Evolutionary conservation across 1,284 basidiomycete genomes (phyloP).

Genomic region (Prillingera fragicola): DNA sequence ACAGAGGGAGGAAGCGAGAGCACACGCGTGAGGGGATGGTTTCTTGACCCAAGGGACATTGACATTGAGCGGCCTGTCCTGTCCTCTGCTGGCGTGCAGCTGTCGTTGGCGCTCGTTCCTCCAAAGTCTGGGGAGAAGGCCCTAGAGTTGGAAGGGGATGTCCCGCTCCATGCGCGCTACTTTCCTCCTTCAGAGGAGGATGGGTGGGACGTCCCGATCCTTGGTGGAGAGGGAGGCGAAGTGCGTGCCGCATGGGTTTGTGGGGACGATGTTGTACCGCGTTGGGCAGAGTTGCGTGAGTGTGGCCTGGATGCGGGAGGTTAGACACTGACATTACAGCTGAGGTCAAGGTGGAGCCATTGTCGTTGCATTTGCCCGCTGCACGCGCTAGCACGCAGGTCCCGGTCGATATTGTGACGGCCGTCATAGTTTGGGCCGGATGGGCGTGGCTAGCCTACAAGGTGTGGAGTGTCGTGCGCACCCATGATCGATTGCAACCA

Average conservation of each 20-base stretch:
- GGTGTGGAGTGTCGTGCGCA: not conserved
- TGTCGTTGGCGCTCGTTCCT: not conserved
- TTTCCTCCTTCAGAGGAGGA: conserved; percentile 16
- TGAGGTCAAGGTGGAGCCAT: not conserved
- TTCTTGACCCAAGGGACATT: conserved; percentile 14
- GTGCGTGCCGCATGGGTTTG: not conserved
- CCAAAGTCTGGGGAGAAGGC: no score
- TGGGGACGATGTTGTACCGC: not conserved
- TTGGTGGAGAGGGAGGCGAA: not conserved
- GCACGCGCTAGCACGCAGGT: conserved; percentile 2
- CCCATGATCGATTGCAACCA: not conserved
- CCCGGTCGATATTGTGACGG: conserved; percentile 7
- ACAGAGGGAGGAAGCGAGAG: no score
- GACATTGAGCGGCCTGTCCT: conserved; percentile 33
- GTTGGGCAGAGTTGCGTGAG: not conserved
- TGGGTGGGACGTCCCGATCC: not conserved
- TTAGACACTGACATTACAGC: no score
- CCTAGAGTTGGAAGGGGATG: no score
- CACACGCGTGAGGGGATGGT: no score
- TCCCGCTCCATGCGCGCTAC: conserved; percentile 42
- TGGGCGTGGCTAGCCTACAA: conserved; percentile 12
- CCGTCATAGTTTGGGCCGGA: conserved; percentile 4
- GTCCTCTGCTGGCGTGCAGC: not conserved
- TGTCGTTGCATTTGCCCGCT: conserved; percentile 5
- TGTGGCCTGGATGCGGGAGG: not conserved